A percentile compares a stretch with the other conserved stretches of the same genome.
Evolutionary conservation across 2,329 filamentous ascomycete genomes (phyloP).

Genomic region (Claviceps capensis): DNA sequence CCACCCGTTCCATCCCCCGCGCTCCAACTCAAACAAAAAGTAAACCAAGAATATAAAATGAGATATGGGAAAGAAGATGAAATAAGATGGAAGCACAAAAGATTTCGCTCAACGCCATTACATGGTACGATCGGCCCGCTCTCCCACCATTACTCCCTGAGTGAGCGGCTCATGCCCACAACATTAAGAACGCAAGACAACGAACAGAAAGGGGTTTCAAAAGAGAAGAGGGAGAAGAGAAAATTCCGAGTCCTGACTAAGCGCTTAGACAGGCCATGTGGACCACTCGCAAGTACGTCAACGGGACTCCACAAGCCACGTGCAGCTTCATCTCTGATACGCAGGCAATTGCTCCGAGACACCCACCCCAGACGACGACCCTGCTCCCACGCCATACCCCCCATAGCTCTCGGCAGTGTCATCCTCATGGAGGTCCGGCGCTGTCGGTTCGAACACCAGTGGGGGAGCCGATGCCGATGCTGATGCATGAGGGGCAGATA

Average conservation of each 20-base stretch:
- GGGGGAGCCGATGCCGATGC: constrained; percentile 6
- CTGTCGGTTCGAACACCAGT: constrained; percentile 29
- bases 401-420: constrained; percentile 28
- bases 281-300: no score
- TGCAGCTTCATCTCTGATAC: constrained; percentile 21
- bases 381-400: constrained; percentile 15
- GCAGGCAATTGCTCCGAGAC: constrained; percentile 23
- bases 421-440: constrained; percentile 42
- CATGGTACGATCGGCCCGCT: background rate
- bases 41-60: background rate
- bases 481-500: constrained; percentile 1
- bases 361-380: constrained; percentile 12
- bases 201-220: background rate
- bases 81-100: background rate
- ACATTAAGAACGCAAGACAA: no score
- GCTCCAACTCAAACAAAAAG: no score
- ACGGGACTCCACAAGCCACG: background rate
- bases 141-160: background rate
- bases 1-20: no score
- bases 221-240: background rate
- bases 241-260: no score
- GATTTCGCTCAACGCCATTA: constrained; percentile 1
- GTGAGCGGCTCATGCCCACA: background rate
- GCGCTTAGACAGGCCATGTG: no score
- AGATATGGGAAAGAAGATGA: background rate